Base-by-base conservation (phyloP, 495 filamentous ascomycete genomes). In the Neurospora africana region DNA sequence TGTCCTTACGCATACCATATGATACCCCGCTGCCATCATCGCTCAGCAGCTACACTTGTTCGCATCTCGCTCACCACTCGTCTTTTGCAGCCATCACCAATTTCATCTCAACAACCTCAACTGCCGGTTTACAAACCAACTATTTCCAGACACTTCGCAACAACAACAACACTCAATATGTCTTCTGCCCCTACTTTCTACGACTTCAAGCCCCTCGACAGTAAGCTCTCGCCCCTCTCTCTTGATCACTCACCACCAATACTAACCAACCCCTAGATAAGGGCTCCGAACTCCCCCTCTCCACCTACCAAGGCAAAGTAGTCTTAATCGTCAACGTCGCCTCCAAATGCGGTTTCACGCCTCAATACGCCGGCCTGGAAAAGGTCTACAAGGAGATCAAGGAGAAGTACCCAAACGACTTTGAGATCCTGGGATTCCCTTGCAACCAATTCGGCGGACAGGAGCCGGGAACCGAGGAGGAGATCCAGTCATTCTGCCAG, bases 271-370 rank as follows among this genome's bases (percentile, higher is more conserved):
- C 72, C 76, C 78, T 81, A 95, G 93, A 95, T 78, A 92, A 89
- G 79, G 94, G 93, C 81, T 74, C 84, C 27, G 86, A 90, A 72
- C 91, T 89, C 79, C 84, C 88, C 71, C 87, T 98, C 77, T 75
- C 82, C 74, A 78, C 86, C 38, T 89, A 93, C 82, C 86, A 91
- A 73, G 92, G 91, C 85, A 98, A 98, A 81, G 94, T 98, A 80
- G 89, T 98, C 74, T 91, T 99, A 53, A 81, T 97, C 76, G 95
- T 98, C 83, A 99, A 99, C 88, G 97, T 93, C n/a, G 95, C 95
- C 73, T 96, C 92, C 78, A 97, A 98, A 86, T 99, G 95, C 85
- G 95, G 96, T 79, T 98, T 98, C 89, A 98, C 95, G 11, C 92
- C 92, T n/a, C 95, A 99, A 83, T 98, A 94, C 81, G 88, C 88